phyloP scores from a whole-genome alignment of 2,329 filamentous ascomycete genomes.

The Tolypocladium sp. region DNA sequence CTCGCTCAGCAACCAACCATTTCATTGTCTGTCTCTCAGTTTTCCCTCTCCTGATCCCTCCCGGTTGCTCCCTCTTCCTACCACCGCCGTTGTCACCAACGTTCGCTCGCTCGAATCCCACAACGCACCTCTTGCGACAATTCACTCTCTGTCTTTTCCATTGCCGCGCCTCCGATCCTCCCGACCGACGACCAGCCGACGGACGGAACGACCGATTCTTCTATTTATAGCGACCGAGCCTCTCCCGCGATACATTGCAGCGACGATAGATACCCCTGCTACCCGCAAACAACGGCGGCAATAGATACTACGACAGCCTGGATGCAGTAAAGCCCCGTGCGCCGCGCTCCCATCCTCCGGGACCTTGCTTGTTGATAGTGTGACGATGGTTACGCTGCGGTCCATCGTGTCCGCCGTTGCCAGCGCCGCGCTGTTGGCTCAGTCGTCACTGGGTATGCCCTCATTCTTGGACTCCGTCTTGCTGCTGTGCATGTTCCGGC shows the following conservation, averaged over 20 bases:
- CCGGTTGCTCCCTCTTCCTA: neutral
- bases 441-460: slow-evolving; percentile 12
- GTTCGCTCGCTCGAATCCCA: neutral
- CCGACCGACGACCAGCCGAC: neutral
- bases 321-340: slow-evolving; percentile 1
- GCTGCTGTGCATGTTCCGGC: slow-evolving; percentile 5
- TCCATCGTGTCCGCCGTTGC: slow-evolving; percentile 13
- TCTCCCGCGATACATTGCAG: neutral
- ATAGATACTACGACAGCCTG: neutral
- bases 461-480: slow-evolving; percentile 5
- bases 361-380: slow-evolving; percentile 2
- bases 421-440: slow-evolving; percentile 12
- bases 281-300: neutral
- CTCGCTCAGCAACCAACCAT: neutral
- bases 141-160: neutral
- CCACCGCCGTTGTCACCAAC: too few species aligned
- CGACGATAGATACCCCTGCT: neutral
- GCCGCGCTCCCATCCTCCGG: slow-evolving; percentile 1
- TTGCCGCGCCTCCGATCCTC: neutral
- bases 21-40: neutral
- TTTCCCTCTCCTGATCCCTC: neutral
- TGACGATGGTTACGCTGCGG: slow-evolving; percentile 15
- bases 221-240: neutral
- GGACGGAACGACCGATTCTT: neutral
- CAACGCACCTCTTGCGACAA: neutral